Evolutionary conservation across 352 stramenopile genomes (phyloP).

Genomic region (Phytopythium delawarense): DNA sequence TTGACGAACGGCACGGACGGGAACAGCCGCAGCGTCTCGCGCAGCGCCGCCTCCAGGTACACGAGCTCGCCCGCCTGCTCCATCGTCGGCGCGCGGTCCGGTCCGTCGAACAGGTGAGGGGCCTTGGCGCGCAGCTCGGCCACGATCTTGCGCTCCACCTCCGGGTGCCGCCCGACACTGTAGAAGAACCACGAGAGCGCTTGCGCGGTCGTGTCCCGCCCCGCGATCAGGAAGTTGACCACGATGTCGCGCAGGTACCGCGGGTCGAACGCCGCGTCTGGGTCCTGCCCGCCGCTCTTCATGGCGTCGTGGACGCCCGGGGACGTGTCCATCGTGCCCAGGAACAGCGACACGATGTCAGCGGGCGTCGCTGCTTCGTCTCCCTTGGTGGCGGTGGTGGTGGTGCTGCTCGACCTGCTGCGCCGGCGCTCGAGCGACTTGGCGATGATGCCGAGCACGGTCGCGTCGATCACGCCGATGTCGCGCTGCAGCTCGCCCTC

Average conservation of each 20-base stretch:
- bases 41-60: slow-evolving; percentile 44
- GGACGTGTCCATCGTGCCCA: slow-evolving; percentile 24
- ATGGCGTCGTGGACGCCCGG: slow-evolving; percentile 21
- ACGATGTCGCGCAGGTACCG: slow-evolving; percentile 67
- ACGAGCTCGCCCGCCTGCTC: slow-evolving; percentile 25
- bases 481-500: slow-evolving; percentile 27
- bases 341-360: slow-evolving; percentile 25
- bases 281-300: neutral
- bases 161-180: slow-evolving; percentile 43
- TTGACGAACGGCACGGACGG: slow-evolving; percentile 42
- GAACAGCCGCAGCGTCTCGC: slow-evolving; percentile 51
- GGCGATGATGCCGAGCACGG: slow-evolving; percentile 34
- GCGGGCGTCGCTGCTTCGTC: neutral
- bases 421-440: slow-evolving; percentile 20
- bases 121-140: slow-evolving; percentile 36
- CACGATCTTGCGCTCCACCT: slow-evolving; percentile 39
- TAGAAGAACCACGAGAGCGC: slow-evolving; percentile 71
- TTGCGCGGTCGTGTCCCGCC: slow-evolving; percentile 74
- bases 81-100: slow-evolving; percentile 12
- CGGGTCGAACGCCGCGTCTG: slow-evolving; percentile 17
- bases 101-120: slow-evolving; percentile 12
- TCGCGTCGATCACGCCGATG: slow-evolving; percentile 33
- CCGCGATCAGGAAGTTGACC: slow-evolving; percentile 77
- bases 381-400: neutral
- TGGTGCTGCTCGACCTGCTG: neutral